Conservation (phyloP, 805 yeast species). For the Saccharomycopsis capsularis region DNA sequence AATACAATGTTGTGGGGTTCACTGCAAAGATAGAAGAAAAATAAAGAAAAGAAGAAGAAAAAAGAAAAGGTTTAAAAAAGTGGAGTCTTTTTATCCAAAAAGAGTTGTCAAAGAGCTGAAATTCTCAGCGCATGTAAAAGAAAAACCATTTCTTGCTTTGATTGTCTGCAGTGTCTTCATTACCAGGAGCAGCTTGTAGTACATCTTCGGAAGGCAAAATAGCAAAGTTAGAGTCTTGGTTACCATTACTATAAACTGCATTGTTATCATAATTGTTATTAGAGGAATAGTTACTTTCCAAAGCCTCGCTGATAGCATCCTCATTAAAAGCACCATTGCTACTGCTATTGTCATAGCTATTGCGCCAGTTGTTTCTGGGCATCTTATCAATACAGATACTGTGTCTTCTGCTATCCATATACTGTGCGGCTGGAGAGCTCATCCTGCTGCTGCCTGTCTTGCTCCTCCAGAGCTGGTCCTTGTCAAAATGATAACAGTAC, state of each 20-base stretch:
- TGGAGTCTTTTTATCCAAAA: not conserved
- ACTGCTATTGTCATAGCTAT: not conserved
- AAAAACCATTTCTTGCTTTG: slow-evolving; percentile 8
- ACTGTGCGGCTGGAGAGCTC: not conserved
- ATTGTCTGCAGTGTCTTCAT: not conserved
- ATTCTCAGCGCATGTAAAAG: slow-evolving; percentile 5
- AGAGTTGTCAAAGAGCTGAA: not conserved
- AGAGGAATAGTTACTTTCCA: too few species aligned
- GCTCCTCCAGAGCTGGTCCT: not conserved
- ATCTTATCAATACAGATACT: not conserved
- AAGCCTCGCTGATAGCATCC: too few species aligned
- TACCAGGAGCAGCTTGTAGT: too few species aligned
- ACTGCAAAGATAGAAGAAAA: not conserved
- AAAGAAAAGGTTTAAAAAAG: not conserved
- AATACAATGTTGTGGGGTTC: too few species aligned
- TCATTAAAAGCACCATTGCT: not conserved
- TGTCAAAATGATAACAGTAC: slow-evolving; percentile 3
- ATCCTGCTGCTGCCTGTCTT: not conserved
- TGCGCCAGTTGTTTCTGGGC: not conserved
- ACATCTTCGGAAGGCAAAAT: not conserved
- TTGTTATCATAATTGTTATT: too few species aligned
- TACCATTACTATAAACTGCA: too few species aligned
- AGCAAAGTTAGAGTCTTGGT: too few species aligned
- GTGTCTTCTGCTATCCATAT: not conserved
- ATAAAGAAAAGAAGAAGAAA: not conserved